Conservation (phyloP, 306 rosid genomes). For the Vicia sativa region DNA sequence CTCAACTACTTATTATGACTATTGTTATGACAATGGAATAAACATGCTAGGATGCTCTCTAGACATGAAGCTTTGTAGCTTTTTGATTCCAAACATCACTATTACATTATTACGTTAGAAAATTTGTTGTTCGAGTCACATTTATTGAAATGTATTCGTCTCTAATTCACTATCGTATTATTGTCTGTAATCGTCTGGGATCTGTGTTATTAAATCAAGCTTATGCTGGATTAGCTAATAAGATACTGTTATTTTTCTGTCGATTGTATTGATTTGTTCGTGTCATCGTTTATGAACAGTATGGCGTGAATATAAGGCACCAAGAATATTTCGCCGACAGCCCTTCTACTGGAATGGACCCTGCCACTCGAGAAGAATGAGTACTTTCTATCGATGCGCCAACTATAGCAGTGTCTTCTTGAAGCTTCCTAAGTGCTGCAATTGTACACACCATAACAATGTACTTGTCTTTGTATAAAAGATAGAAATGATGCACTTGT, state of each 20-base stretch:
- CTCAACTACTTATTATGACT: too few species aligned
- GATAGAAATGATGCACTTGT: background rate
- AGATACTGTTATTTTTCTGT: constrained; percentile 7
- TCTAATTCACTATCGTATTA: too few species aligned
- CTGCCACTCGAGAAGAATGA: constrained; percentile 94
- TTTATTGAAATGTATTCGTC: too few species aligned
- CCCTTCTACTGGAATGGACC: constrained; percentile 81
- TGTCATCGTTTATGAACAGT: constrained; percentile 42
- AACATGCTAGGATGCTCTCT: too few species aligned
- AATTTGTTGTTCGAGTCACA: too few species aligned
- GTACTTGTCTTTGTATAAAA: background rate
- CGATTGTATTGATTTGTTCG: constrained; percentile 11
- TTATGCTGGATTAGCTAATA: too few species aligned
- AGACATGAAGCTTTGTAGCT: too few species aligned
- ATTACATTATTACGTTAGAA: too few species aligned
- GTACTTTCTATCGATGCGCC: background rate
- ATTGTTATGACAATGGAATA: too few species aligned
- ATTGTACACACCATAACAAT: background rate
- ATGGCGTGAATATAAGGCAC: constrained; percentile 84
- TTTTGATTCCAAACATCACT: too few species aligned
- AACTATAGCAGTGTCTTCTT: background rate
- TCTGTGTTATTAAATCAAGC: too few species aligned
- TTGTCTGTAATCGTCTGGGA: too few species aligned
- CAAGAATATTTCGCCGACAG: constrained; percentile 97
- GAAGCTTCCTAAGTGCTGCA: constrained; percentile 17